These are phyloP conservation scores for Tricholoma bakamatsutake DNA, from an alignment of 768 basidiomycete genomes.

Conservation along the genomic window DNA sequence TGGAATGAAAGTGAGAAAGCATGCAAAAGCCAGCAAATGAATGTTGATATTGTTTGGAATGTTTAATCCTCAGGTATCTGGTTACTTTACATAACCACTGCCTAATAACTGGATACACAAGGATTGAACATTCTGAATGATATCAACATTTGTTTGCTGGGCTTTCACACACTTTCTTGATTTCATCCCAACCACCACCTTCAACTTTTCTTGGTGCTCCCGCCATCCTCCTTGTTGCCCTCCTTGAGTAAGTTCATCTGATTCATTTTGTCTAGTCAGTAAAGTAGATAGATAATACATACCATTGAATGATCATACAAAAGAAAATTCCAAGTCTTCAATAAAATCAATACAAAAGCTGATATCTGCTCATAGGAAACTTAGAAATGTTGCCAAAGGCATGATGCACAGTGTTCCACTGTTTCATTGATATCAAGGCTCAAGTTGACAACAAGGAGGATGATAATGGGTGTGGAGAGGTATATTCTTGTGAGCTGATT, in stretches of 20 bases:
- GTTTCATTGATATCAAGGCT: background rate
- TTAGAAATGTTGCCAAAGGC: background rate
- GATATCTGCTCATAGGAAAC: background rate
- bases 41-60: background rate
- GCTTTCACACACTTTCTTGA: background rate
- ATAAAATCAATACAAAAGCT: background rate
- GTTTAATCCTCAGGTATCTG: background rate
- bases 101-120: too few relatives aligned
- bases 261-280: background rate
- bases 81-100: too few relatives aligned
- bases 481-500: background rate
- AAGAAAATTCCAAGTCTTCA: background rate
- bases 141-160: background rate
- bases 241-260: background rate
- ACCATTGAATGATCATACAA: background rate
- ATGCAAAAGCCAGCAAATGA: background rate
- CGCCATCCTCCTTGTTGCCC: background rate
- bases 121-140: background rate
- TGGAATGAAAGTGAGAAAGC: background rate
- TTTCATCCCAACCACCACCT: background rate
- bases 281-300: background rate
- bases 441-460: background rate
- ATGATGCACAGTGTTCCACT: background rate
- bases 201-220: background rate
- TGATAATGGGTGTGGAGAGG: background rate